Evolutionary conservation across 2,329 filamentous ascomycete species (phyloP), one percentile per base, ranked within the genome.

Genomic region (Coniella lustricola): DNA sequence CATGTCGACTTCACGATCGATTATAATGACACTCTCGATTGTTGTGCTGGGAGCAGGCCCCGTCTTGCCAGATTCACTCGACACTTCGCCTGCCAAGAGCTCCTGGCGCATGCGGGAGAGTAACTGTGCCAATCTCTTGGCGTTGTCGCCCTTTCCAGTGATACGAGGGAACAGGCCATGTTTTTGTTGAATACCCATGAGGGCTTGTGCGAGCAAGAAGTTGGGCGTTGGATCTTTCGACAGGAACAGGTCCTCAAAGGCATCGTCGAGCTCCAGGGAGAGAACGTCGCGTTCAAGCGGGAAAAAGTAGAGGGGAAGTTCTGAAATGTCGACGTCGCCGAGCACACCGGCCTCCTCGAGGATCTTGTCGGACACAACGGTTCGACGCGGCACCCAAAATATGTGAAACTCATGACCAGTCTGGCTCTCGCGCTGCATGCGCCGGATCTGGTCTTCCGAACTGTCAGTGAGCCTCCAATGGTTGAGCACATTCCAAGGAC

Each of bases 391-490:
- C 36, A 95, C 87, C 87, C 93, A 97, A 64, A 96, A 91, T 58
- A 98, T 85, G 54, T 90, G 91, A 64, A 97, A 95, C 59, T 98
- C 91, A 77, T 98, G 93, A 57, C 90, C 87, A 40, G 84, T 87
- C 60, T 89, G 85, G 63, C 86, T 90, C 66, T 93, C 89, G 61
- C 85, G 85, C 60, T 91, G 88, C 50, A 97, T 75, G 52, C 87
- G 84, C 65, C 90, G 91, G 59, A 97, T 90, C 72, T 97, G 90
- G 58, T 87, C 91, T 96, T 62, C 44, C 60, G 38, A 32, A n/a
- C 49, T 76, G 76, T 85, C 67, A 85, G 80, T 17, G 40, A 42
- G 40, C 40, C 20, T 42, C 14, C 33, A 29, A 29, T 5, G 25
- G 25, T 10, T 10, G 25, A n/a, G n/a, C n/a, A n/a, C n/a, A n/a